Base-by-base conservation (phyloP, 2,329 filamentous ascomycete genomes). In the Daldinia sp. region DNA sequence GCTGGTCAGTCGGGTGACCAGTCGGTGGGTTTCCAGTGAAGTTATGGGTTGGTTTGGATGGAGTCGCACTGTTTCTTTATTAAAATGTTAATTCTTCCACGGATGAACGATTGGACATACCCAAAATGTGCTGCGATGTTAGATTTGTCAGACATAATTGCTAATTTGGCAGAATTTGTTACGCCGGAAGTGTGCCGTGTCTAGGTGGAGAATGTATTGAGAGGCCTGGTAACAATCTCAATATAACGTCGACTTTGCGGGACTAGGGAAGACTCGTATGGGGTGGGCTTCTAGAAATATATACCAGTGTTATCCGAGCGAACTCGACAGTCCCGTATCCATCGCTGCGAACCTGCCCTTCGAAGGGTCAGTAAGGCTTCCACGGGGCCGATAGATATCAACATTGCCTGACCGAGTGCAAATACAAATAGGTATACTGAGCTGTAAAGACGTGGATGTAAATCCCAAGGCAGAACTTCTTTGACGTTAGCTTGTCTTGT, bases 11-110 rank as follows among this genome's bases (percentile, higher is more conserved):
- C 0, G 49, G 2, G n/a, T 49, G 23, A 11, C 30, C 6, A 23
- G 49, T 59, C 1, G 57, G 49, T 11, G 57, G 49, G 13, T 41
- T 41, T 3, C n/a, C n/a, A 13, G 57, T 48, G 25, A 59, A 41
- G 21, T 13, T 23, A 15, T 59, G 57, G 3, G 9, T 27, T 41
- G 57, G 49, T 17, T 59, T 59, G 9, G 55, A 10, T 13, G 48
- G 37, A 37, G n/a, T 51, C 13, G n/a, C 15, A 15, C 55, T 58
- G 9, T 34, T 9, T 19, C 17, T 41, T 10, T 1, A 7, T 41
- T 41, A 41, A 3, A 15, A 2, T 23, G 21, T 13, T n/a, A 4
- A 0, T 25, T 13, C 19, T n/a, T 2, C 3, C 23, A 3, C 15
- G 19, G 41, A n/a, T 8, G 15, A 27, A 10, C 15, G 10, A 6